Conservation (phyloP, 2,329 filamentous ascomycete genomes). For the Plectosphaerella plurivora region DNA sequence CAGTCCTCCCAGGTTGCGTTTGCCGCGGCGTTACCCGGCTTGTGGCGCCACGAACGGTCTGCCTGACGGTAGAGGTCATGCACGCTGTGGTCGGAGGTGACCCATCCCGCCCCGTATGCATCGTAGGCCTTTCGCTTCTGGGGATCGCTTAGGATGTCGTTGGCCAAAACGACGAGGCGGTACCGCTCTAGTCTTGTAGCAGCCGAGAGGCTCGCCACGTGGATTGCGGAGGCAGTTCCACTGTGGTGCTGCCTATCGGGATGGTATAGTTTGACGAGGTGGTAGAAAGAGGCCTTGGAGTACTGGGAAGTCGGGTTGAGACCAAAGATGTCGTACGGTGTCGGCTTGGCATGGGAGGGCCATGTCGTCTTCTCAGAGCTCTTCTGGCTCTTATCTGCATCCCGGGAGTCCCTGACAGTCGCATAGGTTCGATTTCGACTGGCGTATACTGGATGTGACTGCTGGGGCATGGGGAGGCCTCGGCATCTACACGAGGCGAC, state of each 20-base stretch:
- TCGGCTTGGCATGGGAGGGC: conserved; percentile 52
- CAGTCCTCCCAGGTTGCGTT: conserved; percentile 99
- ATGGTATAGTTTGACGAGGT: conserved; percentile 94
- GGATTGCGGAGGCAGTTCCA: conserved; percentile 56
- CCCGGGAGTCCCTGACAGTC: background rate
- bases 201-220: conserved; percentile 32
- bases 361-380: conserved; percentile 25
- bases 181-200: conserved; percentile 79
- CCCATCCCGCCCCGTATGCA: conserved; percentile 76
- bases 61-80: conserved; percentile 28
- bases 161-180: conserved; percentile 79
- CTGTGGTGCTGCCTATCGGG: conserved; percentile 63
- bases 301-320: conserved; percentile 56
- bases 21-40: conserved; percentile 42
- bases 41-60: conserved; percentile 44
- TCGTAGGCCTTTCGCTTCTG: conserved; percentile 79
- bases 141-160: conserved; percentile 82
- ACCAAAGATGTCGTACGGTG: conserved; percentile 87
- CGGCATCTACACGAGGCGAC: too few species aligned
- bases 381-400: background rate
- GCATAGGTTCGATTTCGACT: background rate
- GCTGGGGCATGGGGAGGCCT: conserved; percentile 3
- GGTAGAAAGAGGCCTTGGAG: conserved; percentile 78
- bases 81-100: conserved; percentile 51
- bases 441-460: background rate